Evolutionary conservation across 2,329 filamentous ascomycete species (phyloP), one percentile per base, ranked within the genome.

Genomic region (Eurotiales sp.): DNA sequence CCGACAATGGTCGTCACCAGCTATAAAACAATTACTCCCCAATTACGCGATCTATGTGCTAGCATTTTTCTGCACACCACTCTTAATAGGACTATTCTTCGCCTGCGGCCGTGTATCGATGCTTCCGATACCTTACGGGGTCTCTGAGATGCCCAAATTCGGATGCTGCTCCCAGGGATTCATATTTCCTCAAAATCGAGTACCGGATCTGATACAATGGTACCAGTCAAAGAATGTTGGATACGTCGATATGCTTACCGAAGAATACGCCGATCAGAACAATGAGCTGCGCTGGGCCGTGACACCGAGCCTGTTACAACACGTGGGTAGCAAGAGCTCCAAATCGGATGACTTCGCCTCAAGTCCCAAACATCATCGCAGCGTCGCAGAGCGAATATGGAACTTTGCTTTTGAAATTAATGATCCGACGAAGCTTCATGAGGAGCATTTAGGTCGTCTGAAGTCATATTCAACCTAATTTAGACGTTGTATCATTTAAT

Each of bases 161-260:
- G 73, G 72, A 14, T 75, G 72, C 58, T 76, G 73, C 54, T 68
- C 68, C 1, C 73, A 77, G 59, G 73, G 61, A 2, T 64, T 75
- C 5, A 66, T 75, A 29, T 76, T 74, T 46, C 72, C 71, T 2
- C 68, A 66, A n/a, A 49, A 50, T 1, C 57, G 61, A 37, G 55
- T 64, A 2, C 52, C 51, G 8, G 56, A 61, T 10, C 52, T 68
- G 1, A 25, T 70, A 15, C 50, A 63, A 1, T 69, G 65, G 47
- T 68, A 66, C 52, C 63, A 64, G 46, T 59, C 64, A 36, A 61
- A 60, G 44, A 59, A 58, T 4, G 52, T 67, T 1, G 71, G 69
- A 4, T 66, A 70, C 36, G 62, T 71, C 3, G 73, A 75, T 43
- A 64, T 67, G 39, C 52, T 74, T 22, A 70, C 65, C 0, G 73